Evolutionary conservation across 2,329 filamentous ascomycete genomes (phyloP), one percentile per base, ranked within the genome.

Genomic region (Lojkania enalia): DNA sequence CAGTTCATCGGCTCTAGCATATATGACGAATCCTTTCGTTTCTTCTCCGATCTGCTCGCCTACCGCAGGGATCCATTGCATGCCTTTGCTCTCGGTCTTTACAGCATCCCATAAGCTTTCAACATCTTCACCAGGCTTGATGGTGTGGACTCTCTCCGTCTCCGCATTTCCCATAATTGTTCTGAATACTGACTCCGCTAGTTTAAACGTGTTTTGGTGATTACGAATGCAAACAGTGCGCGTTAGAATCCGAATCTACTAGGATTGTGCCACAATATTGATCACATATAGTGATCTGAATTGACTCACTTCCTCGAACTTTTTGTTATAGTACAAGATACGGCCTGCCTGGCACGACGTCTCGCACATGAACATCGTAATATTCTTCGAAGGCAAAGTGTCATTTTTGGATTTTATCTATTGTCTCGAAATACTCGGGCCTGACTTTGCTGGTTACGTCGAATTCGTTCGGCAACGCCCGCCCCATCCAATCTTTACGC

Each of bases 321-420:
- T 49, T 60, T 21, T 61, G 60, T 39, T 65, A 69, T 7, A 73
- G 35, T 7, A 44, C 32, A 14, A 52, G 35, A 36, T 62, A 70
- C 2, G 54, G 48, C 5, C 62, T 39, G 9, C 71, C 72, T 9
- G 71, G 57, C 6, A 51, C 52, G 2, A 64, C 44, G 44, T 72
- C 71, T 72, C 71, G 74, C 6, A 76, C 55, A 35, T 71, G 71
- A 16, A 75, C 57, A 54, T 74, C 71, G 37, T 71, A 74, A 43
- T 73, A 72, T 30, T 75, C 69, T 9, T 70, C 63, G 48, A 75
- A 75, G 3, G 65, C 61, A 41, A 74, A 67, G 23, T 63, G 63
- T 64, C 69, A 74, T 15, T 66, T 54, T 19, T 69, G 54, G 6
- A 51, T 43, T 12, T 52, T 54, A 15, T 72, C 70, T 60, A 74